phyloP scores from a whole-genome alignment of 2,329 filamentous ascomycete genomes.

The Neonectria ditissima region DNA sequence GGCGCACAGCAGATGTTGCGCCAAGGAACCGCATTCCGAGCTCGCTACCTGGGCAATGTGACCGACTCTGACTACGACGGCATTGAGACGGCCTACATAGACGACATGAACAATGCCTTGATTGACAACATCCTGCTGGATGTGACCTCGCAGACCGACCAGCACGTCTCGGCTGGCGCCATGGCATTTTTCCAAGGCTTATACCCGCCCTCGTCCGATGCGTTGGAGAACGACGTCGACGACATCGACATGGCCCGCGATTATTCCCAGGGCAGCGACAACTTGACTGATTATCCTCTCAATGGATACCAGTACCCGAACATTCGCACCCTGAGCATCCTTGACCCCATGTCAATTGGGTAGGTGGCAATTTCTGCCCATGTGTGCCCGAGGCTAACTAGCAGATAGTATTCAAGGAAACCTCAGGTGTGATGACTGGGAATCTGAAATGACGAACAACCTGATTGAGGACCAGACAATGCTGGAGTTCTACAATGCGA shows the following conservation, averaged over 20 bases:
- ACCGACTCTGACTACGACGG: conserved; percentile 43
- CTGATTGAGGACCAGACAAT: conserved; percentile 43
- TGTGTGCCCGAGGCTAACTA: conserved; percentile 23
- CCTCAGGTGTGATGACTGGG: conserved; percentile 53
- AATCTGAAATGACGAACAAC: conserved; percentile 44
- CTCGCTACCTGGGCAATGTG: conserved; percentile 58
- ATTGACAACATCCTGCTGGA: conserved; percentile 63
- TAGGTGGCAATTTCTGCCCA: conserved; percentile 48
- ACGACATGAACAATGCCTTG: conserved; percentile 55
- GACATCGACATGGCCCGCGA: conserved; percentile 58
- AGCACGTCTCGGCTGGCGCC: conserved; percentile 73
- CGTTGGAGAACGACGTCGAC: conserved; percentile 46
- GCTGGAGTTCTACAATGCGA: conserved; percentile 43
- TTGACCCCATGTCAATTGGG: conserved; percentile 60
- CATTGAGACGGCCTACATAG: conserved; percentile 52
- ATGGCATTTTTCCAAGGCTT: conserved; percentile 85
- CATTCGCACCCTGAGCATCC: conserved; percentile 64
- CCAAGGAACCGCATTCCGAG: conserved; percentile 62
- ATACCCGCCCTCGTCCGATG: conserved; percentile 75
- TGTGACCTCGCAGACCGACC: conserved; percentile 55
- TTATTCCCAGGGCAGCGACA: conserved; percentile 49
- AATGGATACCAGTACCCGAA: conserved; percentile 85
- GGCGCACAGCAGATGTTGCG: conserved; percentile 65
- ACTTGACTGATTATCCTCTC: conserved; percentile 72
- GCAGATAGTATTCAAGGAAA: conserved; percentile 53